Conservation (phyloP, 2,329 filamentous ascomycete species). For the Pseudocercospora fuligena region DNA sequence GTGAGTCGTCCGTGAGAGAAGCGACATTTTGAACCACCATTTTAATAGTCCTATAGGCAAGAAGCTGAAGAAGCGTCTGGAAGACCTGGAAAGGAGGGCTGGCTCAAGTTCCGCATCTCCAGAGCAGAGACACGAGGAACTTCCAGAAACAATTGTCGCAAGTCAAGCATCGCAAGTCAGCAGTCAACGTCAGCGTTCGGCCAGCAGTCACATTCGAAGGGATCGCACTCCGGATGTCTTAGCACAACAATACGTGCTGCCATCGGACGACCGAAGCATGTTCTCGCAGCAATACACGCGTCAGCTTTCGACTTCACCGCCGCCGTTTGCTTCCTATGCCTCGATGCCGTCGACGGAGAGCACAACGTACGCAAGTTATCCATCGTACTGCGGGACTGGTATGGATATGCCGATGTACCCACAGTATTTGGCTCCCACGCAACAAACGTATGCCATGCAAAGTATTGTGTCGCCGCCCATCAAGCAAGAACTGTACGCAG, state of each 20-base stretch:
- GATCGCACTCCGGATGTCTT: constrained; percentile 36
- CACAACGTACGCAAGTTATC: constrained; percentile 55
- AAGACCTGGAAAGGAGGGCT: constrained; percentile 81
- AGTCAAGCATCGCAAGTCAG: constrained; percentile 12
- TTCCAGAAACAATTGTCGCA: constrained; percentile 43
- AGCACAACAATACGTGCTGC: constrained; percentile 38
- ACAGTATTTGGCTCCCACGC: constrained; percentile 58
- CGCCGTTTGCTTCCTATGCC: constrained; percentile 67
- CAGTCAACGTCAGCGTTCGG: constrained; percentile 34
- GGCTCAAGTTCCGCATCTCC: constrained; percentile 66
- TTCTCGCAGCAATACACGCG: constrained; percentile 70
- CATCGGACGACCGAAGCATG: constrained; percentile 65
- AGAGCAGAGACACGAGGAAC: constrained; percentile 61
- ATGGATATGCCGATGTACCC: constrained; percentile 55
- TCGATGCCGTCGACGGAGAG: constrained; percentile 68
- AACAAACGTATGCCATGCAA: constrained; percentile 41
- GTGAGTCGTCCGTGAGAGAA: constrained; percentile 51
- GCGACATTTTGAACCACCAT: background rate
- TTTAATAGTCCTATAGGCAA: constrained; percentile 64
- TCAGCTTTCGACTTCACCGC: constrained; percentile 72
- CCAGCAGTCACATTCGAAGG: constrained; percentile 28
- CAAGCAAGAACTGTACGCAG: constrained; percentile 68
- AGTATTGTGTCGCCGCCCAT: constrained; percentile 56
- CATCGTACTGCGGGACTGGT: constrained; percentile 37
- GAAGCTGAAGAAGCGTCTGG: constrained; percentile 88